Percentiles rank a stretch among this genome's conserved stretches.
These are phyloP conservation scores for Astraeus odoratus DNA, from an alignment of 768 basidiomycete species.

Conservation along the genomic window DNA sequence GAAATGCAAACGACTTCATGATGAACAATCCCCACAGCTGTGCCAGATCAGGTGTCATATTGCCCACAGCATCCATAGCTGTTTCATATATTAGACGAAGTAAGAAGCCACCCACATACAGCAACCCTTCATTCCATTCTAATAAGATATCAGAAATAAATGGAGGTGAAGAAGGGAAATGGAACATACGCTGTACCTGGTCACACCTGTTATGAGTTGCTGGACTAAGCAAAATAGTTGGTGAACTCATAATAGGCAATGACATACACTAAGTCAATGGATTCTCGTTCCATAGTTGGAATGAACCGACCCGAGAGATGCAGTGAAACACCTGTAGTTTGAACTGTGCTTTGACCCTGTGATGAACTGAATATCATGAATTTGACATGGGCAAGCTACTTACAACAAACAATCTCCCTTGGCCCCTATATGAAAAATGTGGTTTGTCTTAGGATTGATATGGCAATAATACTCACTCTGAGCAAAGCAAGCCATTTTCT, in stretches of 20 bases:
- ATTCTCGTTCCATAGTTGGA: slow-evolving; percentile 91
- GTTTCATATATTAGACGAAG: slow-evolving; percentile 78
- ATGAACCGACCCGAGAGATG: slow-evolving; percentile 80
- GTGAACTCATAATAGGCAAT: too few species aligned
- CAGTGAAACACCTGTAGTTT: slow-evolving; percentile 73
- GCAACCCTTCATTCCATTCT: slow-evolving; percentile 89
- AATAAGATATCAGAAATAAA: neutral
- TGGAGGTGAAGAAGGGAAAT: neutral
- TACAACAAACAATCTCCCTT: slow-evolving; percentile 71
- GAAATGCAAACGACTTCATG: slow-evolving; percentile 83
- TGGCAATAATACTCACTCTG: slow-evolving; percentile 41
- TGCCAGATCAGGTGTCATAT: slow-evolving; percentile 13
- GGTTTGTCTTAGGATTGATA: neutral
- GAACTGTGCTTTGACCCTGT: slow-evolving; percentile 81
- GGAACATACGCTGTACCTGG: slow-evolving; percentile 66
- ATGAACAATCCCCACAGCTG: slow-evolving; percentile 51
- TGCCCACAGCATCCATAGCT: slow-evolving; percentile 55
- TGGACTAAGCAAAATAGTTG: neutral
- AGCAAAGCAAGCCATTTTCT: slow-evolving; percentile 65
- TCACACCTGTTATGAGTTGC: slow-evolving; percentile 80
- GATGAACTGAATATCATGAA: neutral
- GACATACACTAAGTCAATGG: slow-evolving; percentile 76
- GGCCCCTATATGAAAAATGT: slow-evolving; percentile 33
- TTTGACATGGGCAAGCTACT: slow-evolving; percentile 15
- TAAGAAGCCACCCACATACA: slow-evolving; percentile 79